phyloP scores from a whole-genome alignment of 2,329 filamentous ascomycete genomes.

The Fusarium camptoceras region DNA sequence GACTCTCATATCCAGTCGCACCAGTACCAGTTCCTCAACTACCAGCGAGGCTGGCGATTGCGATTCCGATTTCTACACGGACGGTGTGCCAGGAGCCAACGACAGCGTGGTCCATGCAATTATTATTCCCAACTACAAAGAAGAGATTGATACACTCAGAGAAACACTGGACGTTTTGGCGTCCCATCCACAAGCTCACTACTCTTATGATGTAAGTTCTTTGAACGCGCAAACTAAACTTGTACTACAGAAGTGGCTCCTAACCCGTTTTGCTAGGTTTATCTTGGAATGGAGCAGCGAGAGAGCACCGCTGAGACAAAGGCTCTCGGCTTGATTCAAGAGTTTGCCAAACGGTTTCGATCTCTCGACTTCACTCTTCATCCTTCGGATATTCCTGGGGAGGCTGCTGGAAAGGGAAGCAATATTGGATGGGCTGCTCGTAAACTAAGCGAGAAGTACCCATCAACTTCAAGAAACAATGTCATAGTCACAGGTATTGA shows the following conservation, averaged over 20 bases:
- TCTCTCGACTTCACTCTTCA: conserved; percentile 76
- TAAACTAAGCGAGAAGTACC: conserved; percentile 72
- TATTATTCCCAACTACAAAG: conserved; percentile 79
- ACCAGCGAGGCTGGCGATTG: conserved; percentile 65
- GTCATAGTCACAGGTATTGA: conserved; percentile 79
- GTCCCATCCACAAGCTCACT: conserved; percentile 71
- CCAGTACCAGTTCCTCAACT: conserved; percentile 60
- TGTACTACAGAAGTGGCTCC: not conserved
- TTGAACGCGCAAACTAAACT: not conserved
- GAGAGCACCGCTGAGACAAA: conserved; percentile 71
- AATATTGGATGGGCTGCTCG: conserved; percentile 78
- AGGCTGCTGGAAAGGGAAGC: conserved; percentile 80
- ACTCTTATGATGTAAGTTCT: conserved; percentile 75
- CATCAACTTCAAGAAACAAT: conserved; percentile 64
- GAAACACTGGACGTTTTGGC: conserved; percentile 77
- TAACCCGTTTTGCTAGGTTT: conserved; percentile 62
- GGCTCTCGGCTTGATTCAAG: conserved; percentile 69
- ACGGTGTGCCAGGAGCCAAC: conserved; percentile 57
- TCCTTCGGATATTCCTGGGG: conserved; percentile 72
- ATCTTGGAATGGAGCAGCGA: conserved; percentile 78
- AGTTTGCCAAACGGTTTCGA: conserved; percentile 73
- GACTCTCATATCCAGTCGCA: conserved; percentile 59
- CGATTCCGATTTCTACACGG: conserved; percentile 60
- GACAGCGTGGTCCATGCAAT: conserved; percentile 71
- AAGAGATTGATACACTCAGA: conserved; percentile 74